phyloP scores from a whole-genome alignment of 2,329 filamentous ascomycete genomes.

The Verruconis gallopava region DNA sequence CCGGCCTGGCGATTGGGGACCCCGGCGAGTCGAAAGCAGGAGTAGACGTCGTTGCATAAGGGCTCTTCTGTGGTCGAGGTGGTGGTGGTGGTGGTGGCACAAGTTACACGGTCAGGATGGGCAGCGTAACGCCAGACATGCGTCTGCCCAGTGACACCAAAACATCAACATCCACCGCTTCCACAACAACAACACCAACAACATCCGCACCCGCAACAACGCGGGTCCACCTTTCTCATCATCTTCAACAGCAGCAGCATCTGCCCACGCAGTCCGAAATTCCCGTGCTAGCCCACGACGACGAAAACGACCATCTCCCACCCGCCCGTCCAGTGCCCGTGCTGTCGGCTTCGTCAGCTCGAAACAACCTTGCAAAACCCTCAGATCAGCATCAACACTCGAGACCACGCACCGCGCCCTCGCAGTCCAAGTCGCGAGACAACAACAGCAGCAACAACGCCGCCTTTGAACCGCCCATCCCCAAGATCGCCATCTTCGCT shows the following conservation, averaged over 20 bases:
- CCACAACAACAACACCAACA: too few species aligned
- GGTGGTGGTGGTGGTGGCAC: too few species aligned
- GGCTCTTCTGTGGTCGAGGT: too few species aligned
- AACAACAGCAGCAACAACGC: background rate
- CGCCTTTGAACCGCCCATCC: background rate
- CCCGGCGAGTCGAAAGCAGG: too few species aligned
- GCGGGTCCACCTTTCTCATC: background rate
- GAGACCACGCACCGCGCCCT: background rate
- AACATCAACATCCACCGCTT: too few species aligned
- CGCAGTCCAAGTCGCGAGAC: background rate
- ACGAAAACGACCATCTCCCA: background rate
- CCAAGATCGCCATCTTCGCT: background rate
- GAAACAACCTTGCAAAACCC: too few species aligned
- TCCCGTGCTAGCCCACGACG: background rate
- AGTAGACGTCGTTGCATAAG: too few species aligned
- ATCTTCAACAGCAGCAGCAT: background rate
- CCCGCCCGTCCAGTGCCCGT: background rate
- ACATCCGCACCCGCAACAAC: too few species aligned
- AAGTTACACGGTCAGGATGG: too few species aligned
- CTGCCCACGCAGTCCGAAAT: background rate
- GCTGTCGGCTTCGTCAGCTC: background rate
- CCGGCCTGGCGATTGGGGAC: too few species aligned
- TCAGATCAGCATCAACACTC: background rate
- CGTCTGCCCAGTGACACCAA: too few species aligned
- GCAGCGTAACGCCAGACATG: too few species aligned